Conservation (phyloP, 768 basidiomycete species). For the Leucogyrophana mollusca region DNA sequence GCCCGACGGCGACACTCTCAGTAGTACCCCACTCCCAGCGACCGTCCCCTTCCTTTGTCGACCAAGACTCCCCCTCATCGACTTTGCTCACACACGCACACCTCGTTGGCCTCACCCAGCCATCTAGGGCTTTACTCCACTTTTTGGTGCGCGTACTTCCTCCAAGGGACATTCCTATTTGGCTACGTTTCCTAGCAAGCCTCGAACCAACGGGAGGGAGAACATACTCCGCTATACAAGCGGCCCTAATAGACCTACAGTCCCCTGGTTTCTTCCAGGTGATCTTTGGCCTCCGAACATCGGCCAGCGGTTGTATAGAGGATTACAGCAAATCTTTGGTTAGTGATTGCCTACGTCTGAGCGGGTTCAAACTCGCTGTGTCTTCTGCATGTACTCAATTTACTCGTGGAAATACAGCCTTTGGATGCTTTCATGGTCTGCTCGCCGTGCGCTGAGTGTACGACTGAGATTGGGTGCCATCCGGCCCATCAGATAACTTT, state of each 20-base stretch:
- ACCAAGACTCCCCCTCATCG: constrained; percentile 49
- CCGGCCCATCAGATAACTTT: constrained; percentile 36
- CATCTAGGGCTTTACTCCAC: constrained; percentile 29
- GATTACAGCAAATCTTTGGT: constrained; percentile 22
- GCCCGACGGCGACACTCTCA: no score
- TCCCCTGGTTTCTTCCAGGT: no score
- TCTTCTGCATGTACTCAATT: constrained; percentile 18
- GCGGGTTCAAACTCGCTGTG: constrained; percentile 11
- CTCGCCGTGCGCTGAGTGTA: constrained; percentile 29
- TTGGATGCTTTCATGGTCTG: constrained; percentile 49
- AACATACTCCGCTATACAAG: no score
- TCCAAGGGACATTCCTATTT: constrained; percentile 16
- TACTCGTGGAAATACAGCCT: constrained; percentile 38
- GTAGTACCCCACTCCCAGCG: neutral
- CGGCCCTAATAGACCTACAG: no score
- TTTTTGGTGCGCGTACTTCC: constrained; percentile 37
- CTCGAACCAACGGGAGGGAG: neutral
- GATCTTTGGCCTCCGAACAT: neutral
- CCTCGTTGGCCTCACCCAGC: constrained; percentile 19
- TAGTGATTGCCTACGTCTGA: constrained; percentile 18
- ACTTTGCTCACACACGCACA: constrained; percentile 40
- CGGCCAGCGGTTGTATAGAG: neutral
- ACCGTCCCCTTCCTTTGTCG: constrained; percentile 23
- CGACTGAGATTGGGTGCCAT: constrained; percentile 18
- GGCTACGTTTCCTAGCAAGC: neutral